These are phyloP conservation scores for Dictyostelium intermedium DNA, from an alignment of 78 protist genomes.

Conservation along the genomic window DNA sequence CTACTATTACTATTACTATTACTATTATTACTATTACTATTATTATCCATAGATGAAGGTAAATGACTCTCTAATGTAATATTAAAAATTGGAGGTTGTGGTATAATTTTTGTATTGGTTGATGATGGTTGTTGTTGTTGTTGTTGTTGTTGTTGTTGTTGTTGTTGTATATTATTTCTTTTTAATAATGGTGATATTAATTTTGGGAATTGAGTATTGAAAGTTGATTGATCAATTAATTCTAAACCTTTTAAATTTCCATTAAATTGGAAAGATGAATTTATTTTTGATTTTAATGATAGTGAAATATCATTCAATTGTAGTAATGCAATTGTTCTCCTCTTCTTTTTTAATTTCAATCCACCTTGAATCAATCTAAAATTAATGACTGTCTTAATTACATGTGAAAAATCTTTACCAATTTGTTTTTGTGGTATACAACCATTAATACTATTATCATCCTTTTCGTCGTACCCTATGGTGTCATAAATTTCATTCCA, in stretches of 20 bases:
- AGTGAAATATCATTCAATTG: background rate
- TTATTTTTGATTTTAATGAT: background rate
- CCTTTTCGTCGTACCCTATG: slow-evolving; percentile 28
- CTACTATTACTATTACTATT: too few species aligned
- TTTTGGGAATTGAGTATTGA: slow-evolving; percentile 29
- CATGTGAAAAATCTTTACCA: background rate
- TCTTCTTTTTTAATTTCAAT: background rate
- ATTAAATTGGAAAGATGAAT: slow-evolving; percentile 18
- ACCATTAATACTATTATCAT: background rate
- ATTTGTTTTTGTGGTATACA: background rate
- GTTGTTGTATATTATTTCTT: background rate
- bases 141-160: background rate
- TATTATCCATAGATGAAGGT: background rate
- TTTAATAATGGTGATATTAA: slow-evolving; percentile 12
- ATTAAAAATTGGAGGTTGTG: slow-evolving; percentile 22
- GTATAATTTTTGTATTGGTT: background rate
- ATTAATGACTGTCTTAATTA: background rate
- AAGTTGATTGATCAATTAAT: slow-evolving; percentile 42
- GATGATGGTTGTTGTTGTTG: background rate
- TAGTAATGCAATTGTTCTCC: background rate
- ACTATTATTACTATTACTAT: too few species aligned
- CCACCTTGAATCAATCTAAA: slow-evolving; percentile 1
- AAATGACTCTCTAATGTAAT: slow-evolving; percentile 9
- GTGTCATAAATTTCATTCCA: slow-evolving; percentile 73
- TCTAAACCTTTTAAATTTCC: slow-evolving; percentile 21